Evolutionary conservation across 2,329 filamentous ascomycete species (phyloP), one percentile per base, ranked within the genome.

Genomic region (Neofusicoccum ribis): DNA sequence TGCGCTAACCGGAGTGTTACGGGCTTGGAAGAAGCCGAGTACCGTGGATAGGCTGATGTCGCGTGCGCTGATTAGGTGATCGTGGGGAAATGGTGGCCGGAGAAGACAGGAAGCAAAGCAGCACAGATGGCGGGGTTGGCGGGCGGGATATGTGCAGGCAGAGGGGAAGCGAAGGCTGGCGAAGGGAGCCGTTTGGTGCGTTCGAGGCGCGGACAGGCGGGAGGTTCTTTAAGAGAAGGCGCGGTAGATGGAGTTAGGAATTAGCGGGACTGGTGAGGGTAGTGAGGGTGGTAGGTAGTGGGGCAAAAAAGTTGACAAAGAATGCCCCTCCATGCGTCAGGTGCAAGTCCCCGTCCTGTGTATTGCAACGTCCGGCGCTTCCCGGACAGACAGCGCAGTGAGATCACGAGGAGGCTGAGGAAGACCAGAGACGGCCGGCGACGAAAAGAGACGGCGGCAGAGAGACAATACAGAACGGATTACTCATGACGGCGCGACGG

Each of bases 211-310:
- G 54, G 54, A 31, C 54, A 59, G 54, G 54, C 39, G 54, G 54
- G 37, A 44, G 39, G 36, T 7, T 41, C 54, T 59, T 59, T 44
- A 44, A 34, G 12, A 46, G n/a, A 59, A 46, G 54, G 54, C 39
- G 54, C 54, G 54, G 27, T 44, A 31, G n/a, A 59, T 59, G 54
- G 54, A 59, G 39, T 59, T 59, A 46, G 54, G 54, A 36, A 41
- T 36, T 46, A 59, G 54, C 54, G 54, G 39, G 39, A 23, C 27
- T 31, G 27, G 27, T 31, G 31, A 23, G 39, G 51, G n/a, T 39
- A 17, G 52, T 41, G 36, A 15, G 15, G 27, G 36, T 50, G 47
- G 23, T 50, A 31, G 3, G 37, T 59, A 46, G 54, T 59, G 54
- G 54, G 54, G 54, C 54, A 59, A 59, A 59, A 56, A 31, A 44